Percentiles rank a stretch among this genome's conserved stretches.
Evolutionary conservation across 352 stramenopile genomes (phyloP).

Genomic region (Globisporangium solare): DNA sequence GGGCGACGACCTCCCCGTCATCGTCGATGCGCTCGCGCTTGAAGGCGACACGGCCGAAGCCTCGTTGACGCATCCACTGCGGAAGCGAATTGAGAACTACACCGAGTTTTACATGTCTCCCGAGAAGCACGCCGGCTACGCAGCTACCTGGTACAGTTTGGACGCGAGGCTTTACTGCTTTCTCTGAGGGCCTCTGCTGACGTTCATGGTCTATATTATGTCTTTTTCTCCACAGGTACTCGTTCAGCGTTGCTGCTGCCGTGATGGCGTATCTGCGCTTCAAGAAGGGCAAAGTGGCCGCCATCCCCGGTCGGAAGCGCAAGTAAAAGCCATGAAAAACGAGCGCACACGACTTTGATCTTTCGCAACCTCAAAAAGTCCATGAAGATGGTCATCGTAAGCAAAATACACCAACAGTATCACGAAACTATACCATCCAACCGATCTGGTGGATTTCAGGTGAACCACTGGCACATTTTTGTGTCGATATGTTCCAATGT

Average conservation of each 20-base stretch:
- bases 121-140: constrained; percentile 81
- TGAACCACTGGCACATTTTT: too few species aligned
- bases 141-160: constrained; percentile 61
- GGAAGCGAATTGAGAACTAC: constrained; percentile 77
- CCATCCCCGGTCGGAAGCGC: background rate
- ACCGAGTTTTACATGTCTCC: constrained; percentile 89
- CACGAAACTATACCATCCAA: too few species aligned
- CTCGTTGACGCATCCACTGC: constrained; percentile 50
- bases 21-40: constrained; percentile 61
- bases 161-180: background rate
- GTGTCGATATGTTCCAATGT: too few species aligned
- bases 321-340: background rate
- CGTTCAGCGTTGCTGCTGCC: constrained; percentile 66
- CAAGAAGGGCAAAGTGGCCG: constrained; percentile 34
- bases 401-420: too few species aligned
- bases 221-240: constrained; percentile 43
- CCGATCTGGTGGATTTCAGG: too few species aligned
- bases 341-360: background rate
- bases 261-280: constrained; percentile 76
- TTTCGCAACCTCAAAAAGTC: background rate
- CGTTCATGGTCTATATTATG: background rate
- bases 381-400: too few species aligned
- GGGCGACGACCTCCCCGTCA: constrained; percentile 57
- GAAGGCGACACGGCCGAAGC: constrained; percentile 25
- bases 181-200: background rate